A percentile compares a stretch with the other conserved stretches of the same genome.
These are phyloP conservation scores for Stephanodiscus minutulus DNA, from an alignment of 108 stramenopile species.

Conservation along the genomic window DNA sequence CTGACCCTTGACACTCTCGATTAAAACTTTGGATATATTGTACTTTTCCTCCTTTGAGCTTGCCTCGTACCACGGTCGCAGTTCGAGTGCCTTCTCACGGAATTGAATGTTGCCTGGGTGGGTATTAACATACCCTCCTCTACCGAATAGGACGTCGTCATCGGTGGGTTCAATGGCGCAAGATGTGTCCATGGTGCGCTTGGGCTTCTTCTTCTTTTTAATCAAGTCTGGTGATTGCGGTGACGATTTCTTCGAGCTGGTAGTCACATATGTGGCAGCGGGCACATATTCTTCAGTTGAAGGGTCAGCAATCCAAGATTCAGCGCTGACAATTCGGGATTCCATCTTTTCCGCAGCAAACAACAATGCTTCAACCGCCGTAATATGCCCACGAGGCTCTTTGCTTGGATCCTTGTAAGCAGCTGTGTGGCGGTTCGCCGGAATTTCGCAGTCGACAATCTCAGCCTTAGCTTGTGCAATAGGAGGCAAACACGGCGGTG, in stretches of 20 bases:
- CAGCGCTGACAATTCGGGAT: too few species aligned
- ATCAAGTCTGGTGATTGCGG: not conserved
- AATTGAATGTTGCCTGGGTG: conserved; percentile 75
- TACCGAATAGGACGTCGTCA: conserved; percentile 74
- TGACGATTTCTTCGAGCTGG: too few species aligned
- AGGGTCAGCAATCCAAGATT: too few species aligned
- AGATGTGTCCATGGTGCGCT: conserved; percentile 23
- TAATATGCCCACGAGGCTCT: too few species aligned
- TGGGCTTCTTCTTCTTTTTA: not conserved
- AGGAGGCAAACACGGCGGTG: not conserved
- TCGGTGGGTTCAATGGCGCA: conserved; percentile 41
- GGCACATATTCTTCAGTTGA: too few species aligned
- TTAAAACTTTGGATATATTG: conserved; percentile 31
- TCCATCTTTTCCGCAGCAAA: too few species aligned
- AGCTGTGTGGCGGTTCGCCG: too few species aligned
- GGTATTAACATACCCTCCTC: conserved; percentile 72
- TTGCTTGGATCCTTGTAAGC: too few species aligned
- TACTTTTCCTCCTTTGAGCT: conserved; percentile 44
- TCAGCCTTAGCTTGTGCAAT: too few species aligned
- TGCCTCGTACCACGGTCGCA: conserved; percentile 24
- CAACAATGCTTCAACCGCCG: too few species aligned
- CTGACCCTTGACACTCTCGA: conserved; percentile 27
- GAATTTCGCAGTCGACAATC: too few species aligned
- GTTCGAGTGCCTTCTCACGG: conserved; percentile 42
- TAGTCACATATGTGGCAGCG: too few species aligned